Evolutionary conservation across 768 basidiomycete genomes (phyloP).

Genomic region (Lactarius vividus): DNA sequence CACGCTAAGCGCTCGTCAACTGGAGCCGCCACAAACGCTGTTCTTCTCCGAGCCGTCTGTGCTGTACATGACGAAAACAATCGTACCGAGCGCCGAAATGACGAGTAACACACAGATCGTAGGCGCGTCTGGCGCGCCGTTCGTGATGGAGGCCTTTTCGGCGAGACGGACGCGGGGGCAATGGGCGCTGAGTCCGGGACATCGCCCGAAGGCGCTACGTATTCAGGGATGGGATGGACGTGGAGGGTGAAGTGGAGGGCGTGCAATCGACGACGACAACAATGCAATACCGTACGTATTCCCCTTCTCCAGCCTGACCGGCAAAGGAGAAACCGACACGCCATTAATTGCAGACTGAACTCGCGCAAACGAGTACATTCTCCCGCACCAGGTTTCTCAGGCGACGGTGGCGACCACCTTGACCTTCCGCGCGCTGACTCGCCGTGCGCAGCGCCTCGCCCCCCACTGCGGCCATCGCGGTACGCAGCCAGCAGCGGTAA

Average conservation of each 20-base stretch:
- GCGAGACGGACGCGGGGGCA: conserved; percentile 65
- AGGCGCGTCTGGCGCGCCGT: conserved; percentile 66
- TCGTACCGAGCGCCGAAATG: conserved; percentile 73
- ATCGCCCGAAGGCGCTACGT: conserved; percentile 33
- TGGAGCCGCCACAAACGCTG: conserved; percentile 95
- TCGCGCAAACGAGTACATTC: conserved; percentile 20
- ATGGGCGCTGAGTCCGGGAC: too few relatives aligned
- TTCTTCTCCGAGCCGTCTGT: conserved; percentile 80
- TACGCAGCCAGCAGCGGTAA: conserved; percentile 17
- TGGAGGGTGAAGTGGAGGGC: conserved; percentile 21
- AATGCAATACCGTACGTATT: neutral
- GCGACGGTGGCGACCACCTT: too few relatives aligned
- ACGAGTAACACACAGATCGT: conserved; percentile 83
- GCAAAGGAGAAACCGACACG: too few relatives aligned
- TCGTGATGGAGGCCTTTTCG: conserved; percentile 82
- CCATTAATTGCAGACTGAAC: neutral
- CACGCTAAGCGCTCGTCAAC: conserved; percentile 78
- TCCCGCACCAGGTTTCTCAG: neutral
- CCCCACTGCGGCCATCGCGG: neutral
- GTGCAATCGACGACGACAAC: neutral
- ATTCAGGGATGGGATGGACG: conserved; percentile 7
- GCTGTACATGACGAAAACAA: conserved; percentile 54
- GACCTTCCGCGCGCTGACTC: conserved; percentile 9
- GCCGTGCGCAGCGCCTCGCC: conserved; percentile 16
- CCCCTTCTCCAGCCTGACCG: too few relatives aligned